Conservation (phyloP, 2,329 filamentous ascomycete species). For the Pseudohalonectria lignicola region DNA sequence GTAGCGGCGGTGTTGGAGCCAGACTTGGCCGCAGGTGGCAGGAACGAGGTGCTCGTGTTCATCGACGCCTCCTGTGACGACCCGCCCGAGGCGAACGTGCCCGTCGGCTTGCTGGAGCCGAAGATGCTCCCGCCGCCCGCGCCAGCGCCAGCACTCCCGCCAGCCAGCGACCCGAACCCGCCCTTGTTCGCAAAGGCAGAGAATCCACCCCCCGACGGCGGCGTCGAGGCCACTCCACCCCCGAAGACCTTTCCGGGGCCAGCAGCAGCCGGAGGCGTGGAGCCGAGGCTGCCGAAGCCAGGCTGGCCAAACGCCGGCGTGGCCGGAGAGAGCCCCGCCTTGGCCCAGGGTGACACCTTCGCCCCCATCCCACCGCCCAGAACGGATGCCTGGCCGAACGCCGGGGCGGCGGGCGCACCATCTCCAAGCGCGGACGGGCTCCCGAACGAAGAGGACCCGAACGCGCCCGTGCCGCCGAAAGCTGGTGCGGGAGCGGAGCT, state of each 20-base stretch:
- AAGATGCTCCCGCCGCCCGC: slow-evolving; percentile 24
- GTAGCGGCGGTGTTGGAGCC: slow-evolving; percentile 10
- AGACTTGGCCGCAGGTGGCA: slow-evolving; percentile 24
- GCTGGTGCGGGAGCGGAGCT: slow-evolving; percentile 21
- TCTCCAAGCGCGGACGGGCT: slow-evolving; percentile 19
- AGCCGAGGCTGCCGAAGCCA: slow-evolving; percentile 32
- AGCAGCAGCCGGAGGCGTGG: slow-evolving; percentile 9
- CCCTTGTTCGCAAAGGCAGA: slow-evolving; percentile 15
- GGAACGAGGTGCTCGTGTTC: slow-evolving; percentile 26
- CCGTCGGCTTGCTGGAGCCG: slow-evolving; percentile 25
- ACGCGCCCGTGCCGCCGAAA: slow-evolving; percentile 36
- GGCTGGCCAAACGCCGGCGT: slow-evolving; percentile 44
- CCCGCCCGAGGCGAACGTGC: slow-evolving; percentile 9
- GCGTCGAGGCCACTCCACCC: slow-evolving; percentile 10
- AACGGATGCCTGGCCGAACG: slow-evolving; percentile 41
- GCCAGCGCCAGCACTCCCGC: slow-evolving; percentile 24
- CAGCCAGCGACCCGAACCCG: slow-evolving; percentile 41
- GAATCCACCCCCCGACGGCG: slow-evolving; percentile 12
- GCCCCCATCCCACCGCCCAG: slow-evolving; percentile 24
- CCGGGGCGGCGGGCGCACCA: slow-evolving; percentile 17
- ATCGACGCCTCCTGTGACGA: slow-evolving; percentile 19
- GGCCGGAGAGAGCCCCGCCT: slow-evolving; percentile 19
- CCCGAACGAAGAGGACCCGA: slow-evolving; percentile 36
- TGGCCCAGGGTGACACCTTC: slow-evolving; percentile 43
- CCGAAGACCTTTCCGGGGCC: slow-evolving; percentile 18